Base-by-base conservation (phyloP, 2,329 filamentous ascomycete species). In the Harringtonia aguacate region DNA sequence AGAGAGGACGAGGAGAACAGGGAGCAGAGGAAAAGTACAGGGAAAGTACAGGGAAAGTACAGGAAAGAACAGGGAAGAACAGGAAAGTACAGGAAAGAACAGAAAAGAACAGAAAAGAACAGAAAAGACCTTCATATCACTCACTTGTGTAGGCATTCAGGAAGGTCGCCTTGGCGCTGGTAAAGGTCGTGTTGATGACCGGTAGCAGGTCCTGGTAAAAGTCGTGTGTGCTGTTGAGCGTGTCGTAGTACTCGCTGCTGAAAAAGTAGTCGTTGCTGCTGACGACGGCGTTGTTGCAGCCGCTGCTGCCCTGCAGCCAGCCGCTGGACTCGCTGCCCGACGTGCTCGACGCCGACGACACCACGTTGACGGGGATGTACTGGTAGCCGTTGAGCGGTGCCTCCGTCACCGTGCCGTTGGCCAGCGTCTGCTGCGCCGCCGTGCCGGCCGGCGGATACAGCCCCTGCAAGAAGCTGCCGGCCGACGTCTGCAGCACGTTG, bases 331-430 rank as follows among this genome's bases (percentile, higher is more conserved):
- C 74, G 3, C 72, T 66, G 52, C 77, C 73, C 8, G 68, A 63
- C 21, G 68, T 64, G 43, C 78, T 72, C 14, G 75, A 70, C 10
- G 59, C 77, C 3, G 67, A 70, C 3, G 68, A 60, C 24, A 84
- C 69, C 4, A 75, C 66, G 47, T 79, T 74, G 44, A 95, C 69
- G 17, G 86, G 84, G 52, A 94, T 82, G 48, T 92, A 76, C 63
- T 95, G 89, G 59, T 88, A 94, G 22, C 88, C 88, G 48, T 77
- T 69, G 56, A 94, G 65, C 0, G 89, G 87, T 2, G 79, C 67
- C 46, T 77, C 65, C 13, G 89, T 68, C 4, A 63, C 67, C 20
- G 75, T 75, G 40, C 83, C 83, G 61, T 94, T 88, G 54, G 76
- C 77, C 34, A 95, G 73, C 3, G 68, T 77, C 62, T 85, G 72